phyloP scores from a whole-genome alignment of 345 rosid genomes.

The Pistacia vera region DNA sequence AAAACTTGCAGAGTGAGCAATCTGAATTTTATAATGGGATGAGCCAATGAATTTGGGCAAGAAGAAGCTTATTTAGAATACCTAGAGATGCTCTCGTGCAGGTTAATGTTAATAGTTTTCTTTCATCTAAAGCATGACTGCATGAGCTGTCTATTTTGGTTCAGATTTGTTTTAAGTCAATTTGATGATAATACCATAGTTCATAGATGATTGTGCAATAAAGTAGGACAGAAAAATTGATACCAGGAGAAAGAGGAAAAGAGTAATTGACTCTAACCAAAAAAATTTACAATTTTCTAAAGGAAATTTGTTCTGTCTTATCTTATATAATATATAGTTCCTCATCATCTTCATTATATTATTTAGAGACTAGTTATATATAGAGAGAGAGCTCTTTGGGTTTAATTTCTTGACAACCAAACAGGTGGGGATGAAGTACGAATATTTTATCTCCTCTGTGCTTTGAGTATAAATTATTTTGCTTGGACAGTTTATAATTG shows the following conservation, averaged over 20 bases:
- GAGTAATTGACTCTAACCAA: no score
- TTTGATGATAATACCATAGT: constrained; percentile 1
- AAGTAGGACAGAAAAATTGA: neutral
- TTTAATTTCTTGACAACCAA: neutral
- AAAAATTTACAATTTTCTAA: no score
- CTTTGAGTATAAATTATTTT: neutral
- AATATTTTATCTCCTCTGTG: neutral
- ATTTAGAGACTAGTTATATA: no score
- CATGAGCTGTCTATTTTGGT: constrained; percentile 6
- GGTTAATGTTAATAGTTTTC: neutral
- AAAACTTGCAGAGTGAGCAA: neutral
- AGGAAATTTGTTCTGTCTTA: no score
- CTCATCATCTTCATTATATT: no score
- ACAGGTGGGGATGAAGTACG: neutral
- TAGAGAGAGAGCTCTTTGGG: no score
- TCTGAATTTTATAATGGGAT: neutral
- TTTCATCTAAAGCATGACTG: constrained; percentile 11
- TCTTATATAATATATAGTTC: no score
- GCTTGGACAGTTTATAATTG: constrained; percentile 7
- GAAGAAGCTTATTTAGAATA: constrained; percentile 7
- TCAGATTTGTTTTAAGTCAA: neutral
- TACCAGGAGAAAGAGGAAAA: no score
- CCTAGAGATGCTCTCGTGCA: neutral
- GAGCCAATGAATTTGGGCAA: neutral
- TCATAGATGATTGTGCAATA: neutral